Evolutionary conservation across 75 land plant species (phyloP), one percentile per base, ranked within the genome.

Genomic region (Chamaecyparis obtusa): DNA sequence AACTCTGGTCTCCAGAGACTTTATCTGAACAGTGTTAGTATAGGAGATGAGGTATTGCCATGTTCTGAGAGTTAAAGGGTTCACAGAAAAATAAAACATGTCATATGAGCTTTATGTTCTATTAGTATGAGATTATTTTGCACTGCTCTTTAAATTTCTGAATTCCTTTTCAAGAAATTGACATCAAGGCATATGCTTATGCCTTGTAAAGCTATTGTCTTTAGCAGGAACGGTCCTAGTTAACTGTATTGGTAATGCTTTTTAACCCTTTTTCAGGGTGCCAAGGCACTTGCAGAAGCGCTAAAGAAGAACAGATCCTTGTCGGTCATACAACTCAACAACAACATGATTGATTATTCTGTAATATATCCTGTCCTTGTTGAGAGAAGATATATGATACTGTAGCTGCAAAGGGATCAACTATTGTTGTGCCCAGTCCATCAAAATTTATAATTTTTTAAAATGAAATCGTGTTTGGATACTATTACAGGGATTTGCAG

Each of bases 291-390:
- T 92, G 94, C 93, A 24, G 96, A 95, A 82, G 89, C 95, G 95
- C 91, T 98, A 88, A 98, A 97, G 86, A 96, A 91, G 90, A 97
- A 98, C 86, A 88, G 94, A 56, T 87, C 80, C 82, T 88, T 98
- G 64, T 93, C 93, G 49, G 83, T 91, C 3, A 46, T 98, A 87
- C 99, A 98, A 85, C 97, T 98, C 44, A 98, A 97, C 92, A 98
- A 98, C 90, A 97, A 98, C 87, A 90, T 91, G 89, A 94, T 98
- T 86, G 99, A 97, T 44, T 97, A 96, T 89, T 87, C 98, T 89
- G 99, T 98, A 96, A 85, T 35, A 30, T 82, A 80, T 81, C 46
- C 78, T 13, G 82, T 21, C 56, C 33, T 87, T 32, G 35, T 35
- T 21, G 56, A 60, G 24, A n/a, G 14, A 54, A 19, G 56, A 41